phyloP scores from a whole-genome alignment of 441 rosid genomes.

The Kokia cookei region DNA sequence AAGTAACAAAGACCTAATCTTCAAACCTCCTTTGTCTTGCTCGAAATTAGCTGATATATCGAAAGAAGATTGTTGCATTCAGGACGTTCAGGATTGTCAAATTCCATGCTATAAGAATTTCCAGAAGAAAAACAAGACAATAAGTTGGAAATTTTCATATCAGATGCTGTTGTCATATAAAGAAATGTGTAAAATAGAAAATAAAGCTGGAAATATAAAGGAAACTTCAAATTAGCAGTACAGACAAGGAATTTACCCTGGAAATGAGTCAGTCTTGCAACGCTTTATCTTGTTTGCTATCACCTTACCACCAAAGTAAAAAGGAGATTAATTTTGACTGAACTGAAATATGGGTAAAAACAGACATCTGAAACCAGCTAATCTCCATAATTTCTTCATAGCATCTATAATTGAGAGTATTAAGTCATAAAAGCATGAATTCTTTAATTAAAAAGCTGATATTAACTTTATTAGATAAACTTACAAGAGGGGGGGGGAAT shows the following conservation, averaged over 20 bases:
- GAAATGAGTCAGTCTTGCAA: slow-evolving; percentile 87
- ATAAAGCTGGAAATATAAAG: not conserved
- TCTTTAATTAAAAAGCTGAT: slow-evolving; percentile 1
- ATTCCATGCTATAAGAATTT: slow-evolving; percentile 56
- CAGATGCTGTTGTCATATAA: not conserved
- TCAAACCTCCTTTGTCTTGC: slow-evolving; percentile 75
- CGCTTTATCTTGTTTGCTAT: slow-evolving; percentile 85
- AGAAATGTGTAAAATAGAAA: not conserved
- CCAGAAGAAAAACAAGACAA: slow-evolving; percentile 2
- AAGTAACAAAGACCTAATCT: slow-evolving; percentile 17
- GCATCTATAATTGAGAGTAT: not conserved
- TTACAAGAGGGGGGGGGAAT: not conserved
- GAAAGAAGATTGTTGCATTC: slow-evolving; percentile 95
- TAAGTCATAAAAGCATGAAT: not conserved
- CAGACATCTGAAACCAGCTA: not conserved
- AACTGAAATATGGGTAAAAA: not conserved
- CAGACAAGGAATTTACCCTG: slow-evolving; percentile 47
- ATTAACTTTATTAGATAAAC: not conserved
- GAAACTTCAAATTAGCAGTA: slow-evolving; percentile 1
- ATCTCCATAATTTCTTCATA: not conserved
- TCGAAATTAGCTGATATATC: slow-evolving; percentile 79
- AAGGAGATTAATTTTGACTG: not conserved
- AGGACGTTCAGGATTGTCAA: slow-evolving; percentile 90
- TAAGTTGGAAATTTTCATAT: slow-evolving; percentile 6
- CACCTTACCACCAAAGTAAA: slow-evolving; percentile 35